phyloP scores from a whole-genome alignment of 2,329 filamentous ascomycete species.

The Trichoderma atroviride region DNA sequence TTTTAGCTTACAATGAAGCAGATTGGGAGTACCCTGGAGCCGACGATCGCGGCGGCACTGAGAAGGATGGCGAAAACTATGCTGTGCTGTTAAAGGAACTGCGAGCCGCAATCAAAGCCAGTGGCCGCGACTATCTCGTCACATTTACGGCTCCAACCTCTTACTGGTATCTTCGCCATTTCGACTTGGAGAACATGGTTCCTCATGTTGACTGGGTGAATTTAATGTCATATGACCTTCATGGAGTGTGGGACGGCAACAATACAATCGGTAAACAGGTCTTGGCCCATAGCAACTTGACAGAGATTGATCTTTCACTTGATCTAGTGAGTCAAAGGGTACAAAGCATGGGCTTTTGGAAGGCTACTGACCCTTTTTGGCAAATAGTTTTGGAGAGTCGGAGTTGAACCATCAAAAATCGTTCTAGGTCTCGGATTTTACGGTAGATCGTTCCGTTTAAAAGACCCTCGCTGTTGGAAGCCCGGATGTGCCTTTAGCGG shows the following conservation, averaged over 20 bases:
- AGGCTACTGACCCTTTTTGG: no score
- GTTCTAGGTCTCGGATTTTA: no score
- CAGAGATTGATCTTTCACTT: no score
- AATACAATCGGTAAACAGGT: no score
- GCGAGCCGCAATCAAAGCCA: neutral
- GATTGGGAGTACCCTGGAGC: slow-evolving; percentile 37
- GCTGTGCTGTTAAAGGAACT: slow-evolving; percentile 32
- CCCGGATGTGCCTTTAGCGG: slow-evolving; percentile 36
- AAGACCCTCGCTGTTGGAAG: slow-evolving; percentile 38
- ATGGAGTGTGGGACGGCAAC: slow-evolving; percentile 15
- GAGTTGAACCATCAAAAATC: no score
- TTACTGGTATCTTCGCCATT: slow-evolving; percentile 39
- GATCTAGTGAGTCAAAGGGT: no score
- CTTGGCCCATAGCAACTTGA: no score
- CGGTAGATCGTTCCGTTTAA: neutral
- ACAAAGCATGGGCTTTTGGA: no score
- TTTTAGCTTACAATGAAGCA: slow-evolving; percentile 10
- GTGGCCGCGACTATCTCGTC: slow-evolving; percentile 9
- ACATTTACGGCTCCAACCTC: slow-evolving; percentile 34
- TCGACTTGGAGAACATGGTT: slow-evolving; percentile 31
- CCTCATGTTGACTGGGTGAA: slow-evolving; percentile 11
- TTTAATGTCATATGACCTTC: slow-evolving; percentile 21
- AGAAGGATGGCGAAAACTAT: slow-evolving; percentile 33
- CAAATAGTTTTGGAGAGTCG: no score
- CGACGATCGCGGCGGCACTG: slow-evolving; percentile 30